Base-by-base conservation (phyloP, 192 early-diverging fungal genomes). In the Linnemannia hyalina region DNA sequence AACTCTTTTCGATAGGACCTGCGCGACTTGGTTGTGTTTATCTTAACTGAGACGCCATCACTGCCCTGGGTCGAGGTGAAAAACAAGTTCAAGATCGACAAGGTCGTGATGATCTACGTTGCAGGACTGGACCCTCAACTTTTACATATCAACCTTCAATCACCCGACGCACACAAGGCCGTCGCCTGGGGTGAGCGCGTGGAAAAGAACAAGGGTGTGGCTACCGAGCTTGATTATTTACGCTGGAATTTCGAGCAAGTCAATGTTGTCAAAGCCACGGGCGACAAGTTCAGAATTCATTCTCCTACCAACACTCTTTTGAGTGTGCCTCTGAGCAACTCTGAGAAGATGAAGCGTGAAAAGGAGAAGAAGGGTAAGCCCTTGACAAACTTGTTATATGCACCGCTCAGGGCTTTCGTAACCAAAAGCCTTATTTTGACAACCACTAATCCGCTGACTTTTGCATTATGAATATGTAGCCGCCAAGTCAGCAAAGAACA, bases 1-100 rank as follows among this genome's bases (percentile, higher is more conserved):
- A 6, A n/a, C 20, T 70, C 3, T 0, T 13, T 4, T 22, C 32
- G 2, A 81, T 80, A 89, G 69, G 82, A 90, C 52, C 40, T 92
- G 7, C 89, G 90, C 26, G 89, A 92, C 26, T 87, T 89, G 8
- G 70, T 92, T 13, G 70, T 90, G 0, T 90, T 88, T 52, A 81
- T 88, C 18, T 71, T 92, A 29, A 82, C 89, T 52, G 88, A 91
- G 46, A 86, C 85, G 0, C 74, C 78, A 0, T 70, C 80, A 20
- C 77, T 88, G 23, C 65, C 81, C 0, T 91, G 89, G 87, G 74
- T 86, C 16, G 57, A 69, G n/a, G 80, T 90, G 18, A 29, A 80
- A 42, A 87, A 90, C 36, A 84, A 83, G 35, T 74, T 82, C 15
- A 69, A 74, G 4, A 80, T 92, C 15, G 77, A 89, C 1, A 84